Percentiles rank a stretch among this genome's conserved stretches.
Conservation (phyloP, 78 protist genomes). For the Chrysochromulina tobinii region DNA sequence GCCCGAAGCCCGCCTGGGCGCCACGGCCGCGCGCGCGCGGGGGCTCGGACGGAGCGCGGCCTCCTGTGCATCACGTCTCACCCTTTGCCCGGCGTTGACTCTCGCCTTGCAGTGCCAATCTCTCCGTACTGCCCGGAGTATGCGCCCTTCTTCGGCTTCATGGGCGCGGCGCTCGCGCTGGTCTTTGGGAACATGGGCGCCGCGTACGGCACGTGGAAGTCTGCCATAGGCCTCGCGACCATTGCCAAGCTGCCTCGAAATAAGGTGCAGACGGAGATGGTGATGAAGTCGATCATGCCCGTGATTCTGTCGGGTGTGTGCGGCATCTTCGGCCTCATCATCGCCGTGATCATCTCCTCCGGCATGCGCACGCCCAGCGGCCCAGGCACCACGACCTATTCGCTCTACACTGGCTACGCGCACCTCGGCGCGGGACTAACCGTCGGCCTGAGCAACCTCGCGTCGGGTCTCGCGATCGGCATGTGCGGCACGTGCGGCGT, state of each 20-base stretch:
- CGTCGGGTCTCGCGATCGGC: conserved; percentile 13
- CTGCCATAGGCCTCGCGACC: not conserved
- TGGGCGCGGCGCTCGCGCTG: conserved; percentile 8
- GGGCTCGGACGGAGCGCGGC: too few relatives aligned
- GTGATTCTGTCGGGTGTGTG: conserved; percentile 7
- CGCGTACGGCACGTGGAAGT: conserved; percentile 15
- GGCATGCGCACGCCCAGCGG: not conserved
- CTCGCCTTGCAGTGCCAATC: too few relatives aligned
- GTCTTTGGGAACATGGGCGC: conserved; percentile 29
- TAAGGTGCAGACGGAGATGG: conserved; percentile 20
- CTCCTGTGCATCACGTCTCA: too few relatives aligned
- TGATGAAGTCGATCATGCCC: conserved; percentile 12
- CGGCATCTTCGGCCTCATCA: conserved; percentile 19
- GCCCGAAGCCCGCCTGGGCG: too few relatives aligned
- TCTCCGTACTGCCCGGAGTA: conserved; percentile 4
- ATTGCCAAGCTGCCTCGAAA: not conserved
- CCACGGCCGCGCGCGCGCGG: too few relatives aligned
- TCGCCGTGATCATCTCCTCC: not conserved
- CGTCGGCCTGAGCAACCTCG: conserved; percentile 20
- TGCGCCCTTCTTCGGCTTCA: conserved; percentile 14
- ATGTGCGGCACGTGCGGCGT: not conserved
- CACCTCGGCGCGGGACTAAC: conserved; percentile 16
- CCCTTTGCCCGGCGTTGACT: too few relatives aligned
- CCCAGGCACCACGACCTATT: not conserved
- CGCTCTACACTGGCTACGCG: conserved; percentile 18